Base-by-base conservation (phyloP, 2,329 filamentous ascomycete genomes). In the Aspergillus pseudoterreus region DNA sequence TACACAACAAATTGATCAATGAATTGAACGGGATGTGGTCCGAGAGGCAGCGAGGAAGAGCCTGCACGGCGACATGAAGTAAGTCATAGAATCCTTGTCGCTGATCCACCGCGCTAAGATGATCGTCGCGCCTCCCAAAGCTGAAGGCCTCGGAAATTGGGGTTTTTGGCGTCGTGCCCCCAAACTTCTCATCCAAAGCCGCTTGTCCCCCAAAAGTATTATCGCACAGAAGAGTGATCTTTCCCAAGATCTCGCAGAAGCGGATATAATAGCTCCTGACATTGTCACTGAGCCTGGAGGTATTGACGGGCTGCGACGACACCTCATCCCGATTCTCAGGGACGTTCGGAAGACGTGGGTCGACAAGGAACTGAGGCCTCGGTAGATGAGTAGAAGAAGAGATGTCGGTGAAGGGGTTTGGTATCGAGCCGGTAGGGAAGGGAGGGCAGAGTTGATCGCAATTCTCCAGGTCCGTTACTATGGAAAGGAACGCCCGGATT, bases 151-250 rank as follows among this genome's bases (percentile, higher is more conserved):
- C 94, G 1, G 92, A 81, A 60, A 97, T 92, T 1, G 95, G 94
- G 0, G 94, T 99, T 70, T 97, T 97, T 0, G 94, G 92, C 0
- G 88, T 88, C 8, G 88, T 83, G 43, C 87, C 85, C 54, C 82
- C 88, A 67, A 97, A 96, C 66, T 96, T 97, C 70, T 99, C 95
- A 64, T 99, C 94, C 44, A 97, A 73, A 0, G 90, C 90, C 30
- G 92, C 94, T 73, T 99, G 94, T 0, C 94, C 94, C 47, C 94
- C 95, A 73, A 99, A 99, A 0, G 92, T 88, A 62, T 96, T 94
- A 69, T 99, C 94, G 71, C 94, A 99, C 32, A 97, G 86, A 42
- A 97, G 88, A 2, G 92, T 96, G 50, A 99, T 95, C 67, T 96
- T 95, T 22, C 92, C 94, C 6, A 99, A 76, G 21, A 99, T 92